Evolutionary conservation across 768 basidiomycete species (phyloP).

Genomic region (Ramaria rubella): DNA sequence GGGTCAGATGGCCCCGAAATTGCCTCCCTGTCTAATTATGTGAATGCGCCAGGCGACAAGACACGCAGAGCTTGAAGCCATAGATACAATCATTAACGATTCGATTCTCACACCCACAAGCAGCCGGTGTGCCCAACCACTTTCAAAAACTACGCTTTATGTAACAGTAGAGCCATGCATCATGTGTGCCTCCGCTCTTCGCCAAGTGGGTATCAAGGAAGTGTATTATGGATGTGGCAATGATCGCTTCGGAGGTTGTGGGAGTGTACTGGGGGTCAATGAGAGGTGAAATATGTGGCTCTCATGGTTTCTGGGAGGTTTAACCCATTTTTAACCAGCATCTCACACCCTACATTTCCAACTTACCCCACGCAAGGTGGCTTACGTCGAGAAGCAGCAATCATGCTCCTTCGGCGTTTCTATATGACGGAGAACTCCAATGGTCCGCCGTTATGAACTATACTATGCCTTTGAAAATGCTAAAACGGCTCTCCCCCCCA

Average conservation of each 20-base stretch:
- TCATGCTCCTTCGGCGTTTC: slow-evolving; percentile 79
- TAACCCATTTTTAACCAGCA: slow-evolving; percentile 32
- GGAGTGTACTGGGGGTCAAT: slow-evolving; percentile 88
- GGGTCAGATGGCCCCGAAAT: slow-evolving; percentile 17
- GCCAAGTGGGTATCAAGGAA: slow-evolving; percentile 85
- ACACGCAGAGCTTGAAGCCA: slow-evolving; percentile 96
- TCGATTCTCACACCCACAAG: slow-evolving; percentile 47
- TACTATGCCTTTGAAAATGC: background rate
- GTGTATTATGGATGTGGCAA: slow-evolving; percentile 94
- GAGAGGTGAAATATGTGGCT: slow-evolving; percentile 41
- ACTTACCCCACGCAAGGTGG: slow-evolving; percentile 71
- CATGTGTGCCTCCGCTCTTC: slow-evolving; percentile 95
- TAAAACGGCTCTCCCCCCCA: slow-evolving; percentile 26
- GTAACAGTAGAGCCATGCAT: slow-evolving; percentile 99
- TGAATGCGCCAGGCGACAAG: slow-evolving; percentile 76
- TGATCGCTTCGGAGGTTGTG: slow-evolving; percentile 95
- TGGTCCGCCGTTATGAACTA: slow-evolving; percentile 43
- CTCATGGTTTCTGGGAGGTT: background rate
- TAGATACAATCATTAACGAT: slow-evolving; percentile 76
- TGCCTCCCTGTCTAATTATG: background rate
- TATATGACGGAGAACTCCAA: slow-evolving; percentile 92
- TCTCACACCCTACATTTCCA: slow-evolving; percentile 67
- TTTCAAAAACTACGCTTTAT: slow-evolving; percentile 79
- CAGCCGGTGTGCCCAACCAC: slow-evolving; percentile 13
- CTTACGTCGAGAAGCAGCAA: slow-evolving; percentile 75